Evolutionary conservation across 805 yeast species (phyloP).

Genomic region (Metschnikowia dekortorum): DNA sequence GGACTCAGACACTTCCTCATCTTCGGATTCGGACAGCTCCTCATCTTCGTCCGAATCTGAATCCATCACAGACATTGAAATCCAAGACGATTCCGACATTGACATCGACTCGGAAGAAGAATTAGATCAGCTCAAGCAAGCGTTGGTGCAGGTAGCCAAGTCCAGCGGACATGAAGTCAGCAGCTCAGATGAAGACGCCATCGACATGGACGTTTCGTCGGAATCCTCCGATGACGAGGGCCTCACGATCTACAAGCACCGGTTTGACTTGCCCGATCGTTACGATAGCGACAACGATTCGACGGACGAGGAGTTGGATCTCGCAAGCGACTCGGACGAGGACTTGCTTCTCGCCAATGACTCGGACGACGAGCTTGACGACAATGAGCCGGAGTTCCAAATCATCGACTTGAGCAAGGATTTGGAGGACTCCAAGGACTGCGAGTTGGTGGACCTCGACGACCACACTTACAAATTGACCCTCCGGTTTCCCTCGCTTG

Average conservation of each 20-base stretch:
- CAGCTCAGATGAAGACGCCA: conserved; percentile 16
- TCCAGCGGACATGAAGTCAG: conserved; percentile 13
- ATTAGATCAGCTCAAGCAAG: conserved; percentile 19
- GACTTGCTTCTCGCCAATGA: conserved; percentile 12
- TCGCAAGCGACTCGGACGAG: background rate
- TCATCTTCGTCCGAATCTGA: conserved; percentile 1
- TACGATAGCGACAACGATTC: conserved; percentile 31
- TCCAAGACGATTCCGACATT: background rate
- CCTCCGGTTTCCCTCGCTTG: conserved; percentile 39
- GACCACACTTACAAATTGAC: conserved; percentile 37
- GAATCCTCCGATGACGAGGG: conserved; percentile 38
- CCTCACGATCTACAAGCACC: conserved; percentile 39
- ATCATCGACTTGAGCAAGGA: conserved; percentile 40
- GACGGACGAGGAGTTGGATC: conserved; percentile 32
- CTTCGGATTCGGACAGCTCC: conserved; percentile 5
- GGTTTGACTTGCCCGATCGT: conserved; percentile 36
- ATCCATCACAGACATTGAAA: conserved; percentile 15
- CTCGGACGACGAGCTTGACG: conserved; percentile 4
- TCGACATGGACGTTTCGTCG: conserved; percentile 12
- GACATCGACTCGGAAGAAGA: conserved; percentile 33
- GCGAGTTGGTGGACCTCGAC: conserved; percentile 37
- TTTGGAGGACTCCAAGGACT: conserved; percentile 40
- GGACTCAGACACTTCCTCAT: conserved; percentile 8
- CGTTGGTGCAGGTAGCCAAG: conserved; percentile 10
- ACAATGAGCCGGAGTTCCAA: conserved; percentile 9